These are phyloP conservation scores for Acarospora socialis DNA, from an alignment of 2,329 filamentous ascomycete genomes.

Conservation along the genomic window DNA sequence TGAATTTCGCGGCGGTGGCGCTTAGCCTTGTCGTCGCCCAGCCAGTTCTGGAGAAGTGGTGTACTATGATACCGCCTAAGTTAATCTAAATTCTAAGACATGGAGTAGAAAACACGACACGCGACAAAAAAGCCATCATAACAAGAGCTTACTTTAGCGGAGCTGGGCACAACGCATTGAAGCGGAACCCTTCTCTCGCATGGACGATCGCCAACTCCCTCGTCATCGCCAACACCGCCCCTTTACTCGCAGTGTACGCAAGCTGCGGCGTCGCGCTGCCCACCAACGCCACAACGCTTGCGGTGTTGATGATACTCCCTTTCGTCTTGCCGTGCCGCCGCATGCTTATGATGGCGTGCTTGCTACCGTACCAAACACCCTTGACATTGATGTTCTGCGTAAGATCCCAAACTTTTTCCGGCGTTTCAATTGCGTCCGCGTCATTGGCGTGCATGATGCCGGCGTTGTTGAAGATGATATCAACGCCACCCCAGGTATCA, in stretches of 20 bases:
- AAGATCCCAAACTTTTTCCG: slow-evolving; percentile 85
- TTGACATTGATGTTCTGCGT: slow-evolving; percentile 94
- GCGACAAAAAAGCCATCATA: slow-evolving; percentile 9
- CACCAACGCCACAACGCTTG: slow-evolving; percentile 74
- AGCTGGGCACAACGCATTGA: slow-evolving; percentile 82
- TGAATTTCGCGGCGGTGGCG: slow-evolving; percentile 71
- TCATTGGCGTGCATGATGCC: slow-evolving; percentile 88
- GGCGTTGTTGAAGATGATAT: slow-evolving; percentile 94
- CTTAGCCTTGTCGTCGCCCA: slow-evolving; percentile 75
- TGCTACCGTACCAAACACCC: slow-evolving; percentile 93
- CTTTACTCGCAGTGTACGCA: slow-evolving; percentile 89
- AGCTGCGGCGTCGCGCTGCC: slow-evolving; percentile 79
- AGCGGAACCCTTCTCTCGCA: slow-evolving; percentile 74
- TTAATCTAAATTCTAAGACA: too few species aligned
- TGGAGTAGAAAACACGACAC: not conserved
- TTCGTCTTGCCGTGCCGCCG: slow-evolving; percentile 65
- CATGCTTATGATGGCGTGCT: slow-evolving; percentile 74
- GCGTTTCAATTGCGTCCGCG: slow-evolving; percentile 66
- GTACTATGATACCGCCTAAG: slow-evolving; percentile 49
- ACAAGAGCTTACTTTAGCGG: slow-evolving; percentile 53
- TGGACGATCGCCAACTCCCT: slow-evolving; percentile 85
- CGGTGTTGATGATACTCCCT: slow-evolving; percentile 83
- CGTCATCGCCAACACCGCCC: slow-evolving; percentile 79
- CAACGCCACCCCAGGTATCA: slow-evolving; percentile 74
- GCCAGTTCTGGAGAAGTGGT: slow-evolving; percentile 81